Conservation (phyloP, 306 rosid genomes). For the Cyamopsis tetragonoloba region DNA sequence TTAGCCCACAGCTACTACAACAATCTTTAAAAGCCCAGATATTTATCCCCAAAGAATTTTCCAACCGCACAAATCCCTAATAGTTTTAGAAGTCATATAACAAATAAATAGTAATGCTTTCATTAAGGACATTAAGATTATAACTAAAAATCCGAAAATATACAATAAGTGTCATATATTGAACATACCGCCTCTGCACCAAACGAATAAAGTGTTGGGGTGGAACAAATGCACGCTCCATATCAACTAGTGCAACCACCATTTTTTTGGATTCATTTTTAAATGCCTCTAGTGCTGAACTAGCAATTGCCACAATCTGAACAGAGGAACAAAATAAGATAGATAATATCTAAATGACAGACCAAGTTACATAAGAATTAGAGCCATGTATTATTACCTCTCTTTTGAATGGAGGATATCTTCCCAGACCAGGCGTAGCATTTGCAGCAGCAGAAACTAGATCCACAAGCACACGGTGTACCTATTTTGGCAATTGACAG, state of each 20-base stretch:
- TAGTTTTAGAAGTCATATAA: slow-evolving; percentile 16
- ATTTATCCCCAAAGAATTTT: slow-evolving; percentile 8
- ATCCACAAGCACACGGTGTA: slow-evolving; percentile 87
- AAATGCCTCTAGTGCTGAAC: slow-evolving; percentile 76
- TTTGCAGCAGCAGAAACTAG: slow-evolving; percentile 89
- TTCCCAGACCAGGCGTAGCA: slow-evolving; percentile 98
- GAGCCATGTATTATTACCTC: slow-evolving; percentile 52
- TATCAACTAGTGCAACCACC: slow-evolving; percentile 96
- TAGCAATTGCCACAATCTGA: slow-evolving; percentile 92
- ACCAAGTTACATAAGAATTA: background rate
- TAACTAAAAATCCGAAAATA: background rate
- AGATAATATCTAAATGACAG: background rate
- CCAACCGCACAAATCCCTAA: background rate
- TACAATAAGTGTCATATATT: slow-evolving; percentile 4
- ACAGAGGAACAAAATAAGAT: slow-evolving; percentile 26
- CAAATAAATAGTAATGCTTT: slow-evolving; percentile 18
- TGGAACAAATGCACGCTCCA: slow-evolving; percentile 99
- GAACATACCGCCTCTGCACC: slow-evolving; percentile 86
- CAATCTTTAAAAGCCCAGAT: background rate
- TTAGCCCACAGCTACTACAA: background rate
- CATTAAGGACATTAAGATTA: slow-evolving; percentile 8
- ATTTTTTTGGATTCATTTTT: slow-evolving; percentile 86
- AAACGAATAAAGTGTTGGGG: slow-evolving; percentile 97
- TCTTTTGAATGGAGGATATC: slow-evolving; percentile 97
- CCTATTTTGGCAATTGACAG: slow-evolving; percentile 42